Evolutionary conservation across 495 filamentous ascomycete species (phyloP).

Genomic region (Neurospora cerealis): DNA sequence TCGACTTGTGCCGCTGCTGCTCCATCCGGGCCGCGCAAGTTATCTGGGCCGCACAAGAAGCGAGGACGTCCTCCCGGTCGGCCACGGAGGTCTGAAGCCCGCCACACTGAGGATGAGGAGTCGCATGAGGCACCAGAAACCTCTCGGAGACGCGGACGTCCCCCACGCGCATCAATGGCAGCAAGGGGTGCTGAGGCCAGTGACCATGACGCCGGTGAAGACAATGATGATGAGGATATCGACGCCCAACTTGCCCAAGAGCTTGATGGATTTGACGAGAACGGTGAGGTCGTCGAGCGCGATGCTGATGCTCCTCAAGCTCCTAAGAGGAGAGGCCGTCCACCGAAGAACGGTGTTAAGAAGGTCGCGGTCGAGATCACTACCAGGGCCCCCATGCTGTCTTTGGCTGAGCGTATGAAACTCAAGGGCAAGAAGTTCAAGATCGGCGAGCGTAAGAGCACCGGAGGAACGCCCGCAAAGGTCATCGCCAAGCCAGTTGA

Average conservation of each 20-base stretch:
- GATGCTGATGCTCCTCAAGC: neutral
- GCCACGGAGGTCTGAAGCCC: slow-evolving; percentile 12
- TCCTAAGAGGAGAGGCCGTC: slow-evolving; percentile 18
- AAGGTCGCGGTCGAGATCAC: slow-evolving; percentile 3
- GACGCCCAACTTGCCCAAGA: slow-evolving; percentile 16
- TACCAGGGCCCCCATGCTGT: slow-evolving; percentile 20
- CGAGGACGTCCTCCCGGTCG: slow-evolving; percentile 16
- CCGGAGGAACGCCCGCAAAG: slow-evolving; percentile 1
- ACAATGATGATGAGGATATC: slow-evolving; percentile 4
- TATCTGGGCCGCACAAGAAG: slow-evolving; percentile 7
- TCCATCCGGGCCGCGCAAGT: neutral
- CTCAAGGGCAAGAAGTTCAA: slow-evolving; percentile 35
- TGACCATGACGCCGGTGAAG: neutral
- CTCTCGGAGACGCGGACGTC: slow-evolving; percentile 10
- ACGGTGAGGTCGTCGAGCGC: slow-evolving; percentile 14
- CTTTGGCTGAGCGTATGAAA: slow-evolving; percentile 37
- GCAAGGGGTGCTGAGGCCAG: neutral
- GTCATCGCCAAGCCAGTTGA: slow-evolving; percentile 8
- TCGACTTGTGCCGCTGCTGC: neutral
- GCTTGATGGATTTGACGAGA: slow-evolving; percentile 20
- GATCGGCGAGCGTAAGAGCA: slow-evolving; percentile 22
- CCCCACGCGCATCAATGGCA: slow-evolving; percentile 7
- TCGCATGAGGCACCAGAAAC: neutral
- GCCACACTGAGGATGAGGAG: neutral
- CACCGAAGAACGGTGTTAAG: slow-evolving; percentile 7